Evolutionary conservation across 306 rosid genomes (phyloP), one percentile per base, ranked within the genome.

Genomic region (Lupinus albus): DNA sequence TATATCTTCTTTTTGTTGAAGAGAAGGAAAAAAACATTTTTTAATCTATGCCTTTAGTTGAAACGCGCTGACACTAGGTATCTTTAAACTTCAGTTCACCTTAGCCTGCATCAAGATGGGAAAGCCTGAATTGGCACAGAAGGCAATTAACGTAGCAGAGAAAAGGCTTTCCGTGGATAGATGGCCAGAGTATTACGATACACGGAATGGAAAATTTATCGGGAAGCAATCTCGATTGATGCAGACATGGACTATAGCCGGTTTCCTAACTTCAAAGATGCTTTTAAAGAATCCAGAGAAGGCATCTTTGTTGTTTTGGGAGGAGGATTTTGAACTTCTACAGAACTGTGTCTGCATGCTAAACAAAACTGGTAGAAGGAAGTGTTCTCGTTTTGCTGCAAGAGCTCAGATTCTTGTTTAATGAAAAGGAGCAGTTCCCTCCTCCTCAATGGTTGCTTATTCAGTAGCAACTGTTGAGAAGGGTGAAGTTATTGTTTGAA

Each of bases 161-260:
- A 86, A 88, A 80, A 83, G 88, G 69, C 89, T 93, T 68, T 75
- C 76, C 2, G 49, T 3, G 8, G 99, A 93, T 64, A 78, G 64
- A 35, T 93, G 99, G 99, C 97, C 99, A 6, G 99, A 93, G 78
- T 93, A 93, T 79, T 93, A 90, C 8, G 99, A 90, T 75, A 93
- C 96, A 6, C 74, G 70, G 60, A 88, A 87, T 1, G 99, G 99
- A 53, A 90, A 67, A 73, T 93, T 93, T 36, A 86, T 93, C 0
- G 99, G 99, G 49, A 93, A 93, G 81, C 95, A 90, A 67, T 80
- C 97, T 0, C 85, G 96, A 50, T 76, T 78, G 51, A 70, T 77
- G 85, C 97, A 93, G 79, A 93, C 99, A 7, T 90, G 99, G 99
- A 90, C 99, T 1, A 84, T 90, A 69, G 90, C 97, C 8, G 97